These are phyloP conservation scores for Fusarium longipes DNA, from an alignment of 2,329 filamentous ascomycete genomes.

Conservation along the genomic window DNA sequence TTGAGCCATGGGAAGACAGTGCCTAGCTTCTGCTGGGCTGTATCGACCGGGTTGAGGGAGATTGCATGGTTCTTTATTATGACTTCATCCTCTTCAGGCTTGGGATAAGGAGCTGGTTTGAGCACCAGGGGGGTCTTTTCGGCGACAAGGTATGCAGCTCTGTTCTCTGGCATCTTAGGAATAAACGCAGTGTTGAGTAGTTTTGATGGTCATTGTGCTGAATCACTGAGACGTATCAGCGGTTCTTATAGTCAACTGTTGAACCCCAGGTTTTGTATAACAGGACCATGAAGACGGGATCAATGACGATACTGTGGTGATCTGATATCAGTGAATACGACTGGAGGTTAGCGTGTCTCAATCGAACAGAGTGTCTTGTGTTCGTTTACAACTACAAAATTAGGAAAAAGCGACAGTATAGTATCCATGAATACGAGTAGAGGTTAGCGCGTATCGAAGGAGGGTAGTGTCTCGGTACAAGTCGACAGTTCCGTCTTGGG, in stretches of 20 bases:
- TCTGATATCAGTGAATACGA: conserved; percentile 13
- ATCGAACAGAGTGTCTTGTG: background rate
- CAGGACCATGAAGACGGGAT: background rate
- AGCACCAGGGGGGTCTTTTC: conserved; percentile 12
- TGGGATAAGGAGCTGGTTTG: background rate
- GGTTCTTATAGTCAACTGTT: background rate
- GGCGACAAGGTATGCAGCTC: conserved; percentile 6
- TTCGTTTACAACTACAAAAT: background rate
- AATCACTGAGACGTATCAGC: background rate
- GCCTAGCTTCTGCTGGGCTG: conserved; percentile 14
- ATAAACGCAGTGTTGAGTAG: background rate
- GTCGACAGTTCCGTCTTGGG: too few species aligned
- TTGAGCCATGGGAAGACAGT: conserved; percentile 22
- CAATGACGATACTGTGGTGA: background rate
- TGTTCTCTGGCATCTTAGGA: conserved; percentile 9
- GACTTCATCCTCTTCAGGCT: conserved; percentile 1
- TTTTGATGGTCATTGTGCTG: accelerated
- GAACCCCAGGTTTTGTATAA: background rate
- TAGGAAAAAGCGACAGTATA: too few species aligned
- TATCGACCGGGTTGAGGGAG: conserved; percentile 16
- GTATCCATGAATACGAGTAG: too few species aligned
- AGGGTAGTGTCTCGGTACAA: too few species aligned
- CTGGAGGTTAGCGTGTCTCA: background rate
- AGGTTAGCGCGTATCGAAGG: too few species aligned
- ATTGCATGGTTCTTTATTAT: conserved; percentile 13